Base-by-base conservation (phyloP, 331 rosid species). In the Malus hybrid region DNA sequence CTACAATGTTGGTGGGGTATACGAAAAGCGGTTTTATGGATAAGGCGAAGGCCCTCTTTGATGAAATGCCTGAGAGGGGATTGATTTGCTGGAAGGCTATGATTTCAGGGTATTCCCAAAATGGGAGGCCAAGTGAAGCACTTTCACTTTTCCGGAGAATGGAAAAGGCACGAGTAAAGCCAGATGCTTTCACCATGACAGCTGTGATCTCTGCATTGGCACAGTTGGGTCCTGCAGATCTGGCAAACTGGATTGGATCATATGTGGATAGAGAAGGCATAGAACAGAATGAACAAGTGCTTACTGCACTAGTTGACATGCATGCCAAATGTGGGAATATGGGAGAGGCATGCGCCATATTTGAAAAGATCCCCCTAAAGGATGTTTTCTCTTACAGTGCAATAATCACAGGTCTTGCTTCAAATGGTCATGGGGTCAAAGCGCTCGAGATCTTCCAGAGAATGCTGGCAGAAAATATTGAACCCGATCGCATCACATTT, bases 291-390 rank as follows among this genome's bases (percentile, higher is more conserved):
- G 73, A 65, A 20, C 68, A 65, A 28, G 69, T 78, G 31, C 77
- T 65, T 6, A 78, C 82, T 72, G 82, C 77, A 12, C 73, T 78
- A 9, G 77, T 78, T 34, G 77, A 78, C 31, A 78, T 71, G 82
- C 82, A 78, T 72, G 82, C 82, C 66, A 78, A 78, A 52, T 78
- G 82, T 36, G 82, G 82, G 42, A 72, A 72, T 50, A 10, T 65
- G 67, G 62, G 65, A 72, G 67, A 65, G 68, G 82, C 82, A 8
- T 72, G 67, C 13, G 1, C 11, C n/a, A 33, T 36, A 39, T 78
- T 78, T 72, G 77, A 72, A 36, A 67, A 72, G 73, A 78, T 65
- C 18, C 73, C 72, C 16, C 11, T 0, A 3, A 67, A 31, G 68
- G 82, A 78, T 71, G 77, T 55, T 3, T 55, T 71, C 54, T 55